A percentile compares a stretch with the other conserved stretches of the same genome.
These are phyloP conservation scores for Funneliformis caledonium DNA, from an alignment of 371 early-diverging fungal species.

Conservation along the genomic window DNA sequence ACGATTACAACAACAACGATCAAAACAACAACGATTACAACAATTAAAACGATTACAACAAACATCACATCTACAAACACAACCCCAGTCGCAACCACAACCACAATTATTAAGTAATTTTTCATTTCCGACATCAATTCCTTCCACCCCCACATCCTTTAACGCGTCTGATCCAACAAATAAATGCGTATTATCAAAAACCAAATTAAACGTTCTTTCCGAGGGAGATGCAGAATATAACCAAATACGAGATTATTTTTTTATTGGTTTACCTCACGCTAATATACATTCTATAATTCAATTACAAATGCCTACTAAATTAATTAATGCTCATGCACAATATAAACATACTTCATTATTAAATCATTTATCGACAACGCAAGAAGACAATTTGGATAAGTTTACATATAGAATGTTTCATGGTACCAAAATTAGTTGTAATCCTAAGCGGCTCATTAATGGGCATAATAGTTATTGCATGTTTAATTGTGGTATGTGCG, in stretches of 20 bases:
- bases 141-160: not conserved
- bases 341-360: not conserved
- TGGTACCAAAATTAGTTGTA: constrained; percentile 20
- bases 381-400: no score
- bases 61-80: not conserved
- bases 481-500: constrained; percentile 31
- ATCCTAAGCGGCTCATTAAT: constrained; percentile 1
- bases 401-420: constrained; percentile 26
- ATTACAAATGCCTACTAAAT: constrained; percentile 29
- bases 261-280: not conserved
- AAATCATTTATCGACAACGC: no score
- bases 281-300: constrained; percentile 15
- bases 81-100: not conserved
- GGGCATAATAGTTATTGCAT: not conserved
- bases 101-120: not conserved
- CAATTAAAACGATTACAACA: not conserved
- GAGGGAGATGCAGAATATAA: not conserved
- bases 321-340: constrained; percentile 3
- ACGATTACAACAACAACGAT: not conserved
- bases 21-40: not conserved
- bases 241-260: not conserved
- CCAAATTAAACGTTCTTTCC: not conserved
- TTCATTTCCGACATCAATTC: not conserved
- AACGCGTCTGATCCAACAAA: not conserved
- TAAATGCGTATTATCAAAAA: not conserved